These are phyloP conservation scores for Rhizopogon rudus DNA, from an alignment of 768 basidiomycete genomes.

Conservation along the genomic window DNA sequence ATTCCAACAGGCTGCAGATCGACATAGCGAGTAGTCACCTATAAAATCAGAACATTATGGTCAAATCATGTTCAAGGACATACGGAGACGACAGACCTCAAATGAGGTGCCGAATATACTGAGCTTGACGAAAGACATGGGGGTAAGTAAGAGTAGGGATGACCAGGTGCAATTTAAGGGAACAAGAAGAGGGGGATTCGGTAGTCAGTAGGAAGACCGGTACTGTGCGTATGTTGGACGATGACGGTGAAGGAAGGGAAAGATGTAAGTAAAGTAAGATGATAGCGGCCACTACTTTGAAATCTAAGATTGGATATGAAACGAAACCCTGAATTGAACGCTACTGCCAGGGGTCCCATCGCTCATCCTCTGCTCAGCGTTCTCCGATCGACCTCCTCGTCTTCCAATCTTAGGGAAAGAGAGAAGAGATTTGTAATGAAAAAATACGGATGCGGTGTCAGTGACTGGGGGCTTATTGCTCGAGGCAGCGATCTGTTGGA, in stretches of 20 bases:
- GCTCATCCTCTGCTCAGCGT: too few species aligned
- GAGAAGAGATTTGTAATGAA: neutral
- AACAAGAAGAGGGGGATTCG: neutral
- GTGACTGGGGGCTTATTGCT: neutral
- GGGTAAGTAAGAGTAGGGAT: neutral
- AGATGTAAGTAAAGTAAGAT: slow-evolving; percentile 1
- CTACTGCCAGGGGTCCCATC: neutral
- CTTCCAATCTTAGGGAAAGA: neutral
- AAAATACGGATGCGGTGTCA: neutral
- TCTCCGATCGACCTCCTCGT: neutral
- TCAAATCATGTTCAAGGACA: slow-evolving; percentile 9
- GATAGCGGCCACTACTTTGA: slow-evolving; percentile 1
- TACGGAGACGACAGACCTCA: slow-evolving; percentile 50
- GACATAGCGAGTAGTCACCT: slow-evolving; percentile 98
- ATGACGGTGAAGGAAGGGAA: slow-evolving; percentile 8
- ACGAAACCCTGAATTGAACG: neutral
- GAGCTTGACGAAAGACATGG: slow-evolving; percentile 95
- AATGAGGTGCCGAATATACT: slow-evolving; percentile 98
- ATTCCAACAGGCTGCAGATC: slow-evolving; percentile 99
- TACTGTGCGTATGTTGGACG: slow-evolving; percentile 4
- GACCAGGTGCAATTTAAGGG: neutral
- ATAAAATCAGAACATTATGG: slow-evolving; percentile 17
- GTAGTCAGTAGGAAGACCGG: neutral
- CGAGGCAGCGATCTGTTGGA: neutral
- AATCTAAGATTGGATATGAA: neutral